These are phyloP conservation scores for Eucalyptus decipiens DNA, from an alignment of 345 rosid genomes.

Conservation along the genomic window DNA sequence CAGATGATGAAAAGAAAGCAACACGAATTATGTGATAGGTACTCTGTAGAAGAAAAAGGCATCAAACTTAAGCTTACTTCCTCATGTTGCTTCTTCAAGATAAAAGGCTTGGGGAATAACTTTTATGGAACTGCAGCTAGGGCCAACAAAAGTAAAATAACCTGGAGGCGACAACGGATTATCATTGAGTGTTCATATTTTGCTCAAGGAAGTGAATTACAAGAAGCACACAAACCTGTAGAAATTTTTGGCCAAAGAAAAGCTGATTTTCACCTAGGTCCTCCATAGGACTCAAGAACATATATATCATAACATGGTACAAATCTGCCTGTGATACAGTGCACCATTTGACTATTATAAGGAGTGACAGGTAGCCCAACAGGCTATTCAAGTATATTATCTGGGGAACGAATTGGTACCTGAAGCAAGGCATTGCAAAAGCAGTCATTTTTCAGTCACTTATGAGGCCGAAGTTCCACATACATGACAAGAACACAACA, in stretches of 20 bases:
- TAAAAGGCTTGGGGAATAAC: slow-evolving; percentile 62
- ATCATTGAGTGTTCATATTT: background rate
- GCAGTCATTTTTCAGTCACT: background rate
- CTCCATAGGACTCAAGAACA: slow-evolving; percentile 53
- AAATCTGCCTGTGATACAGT: slow-evolving; percentile 64
- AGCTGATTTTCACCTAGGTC: slow-evolving; percentile 58
- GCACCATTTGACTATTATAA: slow-evolving; percentile 55
- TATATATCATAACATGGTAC: slow-evolving; percentile 63
- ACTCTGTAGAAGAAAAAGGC: background rate
- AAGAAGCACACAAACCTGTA: slow-evolving; percentile 28
- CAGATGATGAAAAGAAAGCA: background rate
- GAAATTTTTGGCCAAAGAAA: slow-evolving; percentile 37
- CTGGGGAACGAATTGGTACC: slow-evolving; percentile 65
- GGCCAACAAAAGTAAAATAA: slow-evolving; percentile 34
- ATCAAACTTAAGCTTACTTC: slow-evolving; percentile 20
- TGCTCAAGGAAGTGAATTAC: background rate
- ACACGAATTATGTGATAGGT: background rate
- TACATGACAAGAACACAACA: background rate
- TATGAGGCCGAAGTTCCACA: background rate
- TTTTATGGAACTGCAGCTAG: slow-evolving; percentile 56
- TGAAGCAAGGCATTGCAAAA: background rate
- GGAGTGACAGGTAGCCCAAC: slow-evolving; percentile 63
- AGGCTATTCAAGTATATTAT: slow-evolving; percentile 54
- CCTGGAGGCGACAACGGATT: slow-evolving; percentile 13
- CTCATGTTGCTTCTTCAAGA: slow-evolving; percentile 45